Base-by-base conservation (phyloP, 1,284 basidiomycete genomes). In the Stereum hirsutum region DNA sequence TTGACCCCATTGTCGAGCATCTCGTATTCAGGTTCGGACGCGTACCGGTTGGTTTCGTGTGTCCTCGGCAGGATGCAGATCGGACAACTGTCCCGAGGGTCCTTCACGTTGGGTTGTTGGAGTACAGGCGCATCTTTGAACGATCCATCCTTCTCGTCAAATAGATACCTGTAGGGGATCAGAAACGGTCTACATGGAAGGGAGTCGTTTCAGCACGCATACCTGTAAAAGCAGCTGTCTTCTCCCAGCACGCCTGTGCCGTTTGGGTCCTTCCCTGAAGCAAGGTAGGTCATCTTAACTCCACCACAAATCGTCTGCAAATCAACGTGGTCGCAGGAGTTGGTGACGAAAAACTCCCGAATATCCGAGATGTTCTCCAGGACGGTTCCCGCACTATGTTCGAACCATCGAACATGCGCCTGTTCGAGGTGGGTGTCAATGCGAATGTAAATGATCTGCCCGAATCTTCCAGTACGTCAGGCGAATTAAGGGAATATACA, bases 341-440 rank as follows among this genome's bases (percentile, higher is more conserved):
- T 57, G 23, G 69, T 70, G 3, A 81, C 57, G 52, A 81, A 85
- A 0, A 89, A 55, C 50, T 88, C 83, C 44, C 78, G 78, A 0
- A 72, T 62, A 47, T 81, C 62, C 0, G 70, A 72, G 7, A 85
- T 57, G 45, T 83, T 76, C 25, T 68, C 61, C 21, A 85, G 54
- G 23, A 74, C 57, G 0, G 76, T 79, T 46, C 74, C 68, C 0
- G 73, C 72, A 0, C 74, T 71, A 52, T 86, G 83, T 39, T 81
- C 70, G 25, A 81, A 73, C 81, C 82, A 89, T 32, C 77, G 80
- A 4, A 83, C 57, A 57, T 88, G 85, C 0, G 70, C 68, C n/a
- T n/a, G n/a, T n/a, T n/a, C n/a, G 1, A 49, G 57, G 43, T 68
- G 49, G 21, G 41, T 55, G 26, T 70, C 63, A 20, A 58, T 55